Conservation (phyloP, 2,329 filamentous ascomycete species). For the Nakataea oryzae region DNA sequence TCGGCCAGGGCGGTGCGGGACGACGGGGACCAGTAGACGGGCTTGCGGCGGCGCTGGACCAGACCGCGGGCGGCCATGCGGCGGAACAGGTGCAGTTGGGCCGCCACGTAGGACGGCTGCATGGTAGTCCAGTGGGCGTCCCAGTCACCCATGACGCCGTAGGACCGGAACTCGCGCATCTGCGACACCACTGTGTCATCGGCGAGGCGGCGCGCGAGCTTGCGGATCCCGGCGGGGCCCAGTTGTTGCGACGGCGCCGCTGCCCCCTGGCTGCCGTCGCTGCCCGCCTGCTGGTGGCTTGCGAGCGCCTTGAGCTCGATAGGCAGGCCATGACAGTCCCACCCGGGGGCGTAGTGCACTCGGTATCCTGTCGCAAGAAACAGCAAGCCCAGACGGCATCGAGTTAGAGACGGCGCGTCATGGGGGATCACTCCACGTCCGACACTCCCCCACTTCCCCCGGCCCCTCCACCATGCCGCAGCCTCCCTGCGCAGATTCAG, state of each 20-base stretch:
- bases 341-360: conserved; percentile 79
- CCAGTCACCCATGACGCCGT: conserved; percentile 77
- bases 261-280: conserved; percentile 9
- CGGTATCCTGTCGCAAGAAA: conserved; percentile 34
- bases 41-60: conserved; percentile 70
- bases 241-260: conserved; percentile 14
- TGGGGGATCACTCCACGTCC: conserved; percentile 5
- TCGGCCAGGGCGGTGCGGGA: conserved; percentile 72
- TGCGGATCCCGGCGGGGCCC: conserved; percentile 48
- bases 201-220: conserved; percentile 55
- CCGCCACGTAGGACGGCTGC: conserved; percentile 63
- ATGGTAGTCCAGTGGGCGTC: conserved; percentile 67
- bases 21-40: conserved; percentile 79
- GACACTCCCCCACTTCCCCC: conserved; percentile 19
- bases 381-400: conserved; percentile 7
- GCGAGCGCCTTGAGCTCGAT: conserved; percentile 94
- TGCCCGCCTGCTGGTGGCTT: conserved; percentile 17
- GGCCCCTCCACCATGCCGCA: background rate
- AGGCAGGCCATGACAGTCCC: conserved; percentile 95
- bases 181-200: conserved; percentile 59
- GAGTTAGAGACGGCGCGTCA: background rate
- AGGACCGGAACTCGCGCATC: conserved; percentile 62
- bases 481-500: background rate
- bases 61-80: conserved; percentile 63
- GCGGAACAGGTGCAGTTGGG: conserved; percentile 66